Evolutionary conservation across 495 filamentous ascomycete species (phyloP), one percentile per base, ranked within the genome.

Genomic region (Tricharina praecox): DNA sequence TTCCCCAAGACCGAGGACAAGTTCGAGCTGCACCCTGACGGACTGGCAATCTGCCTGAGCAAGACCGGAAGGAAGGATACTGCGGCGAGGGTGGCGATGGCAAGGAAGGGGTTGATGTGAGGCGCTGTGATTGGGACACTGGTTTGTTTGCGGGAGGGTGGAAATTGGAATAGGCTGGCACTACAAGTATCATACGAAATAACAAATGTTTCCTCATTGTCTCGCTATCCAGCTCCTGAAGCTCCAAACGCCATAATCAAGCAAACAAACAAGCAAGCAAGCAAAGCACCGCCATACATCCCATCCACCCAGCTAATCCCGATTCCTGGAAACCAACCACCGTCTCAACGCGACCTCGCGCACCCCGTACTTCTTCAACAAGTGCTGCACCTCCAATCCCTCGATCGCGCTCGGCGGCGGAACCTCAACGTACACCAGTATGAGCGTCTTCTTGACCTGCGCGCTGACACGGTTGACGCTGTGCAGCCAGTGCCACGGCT

Each of bases 401-500:
- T 71, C 65, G 41, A 63, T 62, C 24, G 63, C 59, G 13, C 62
- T 44, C 3, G 87, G 85, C 8, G 81, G 73, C 5, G 92, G 92
- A 10, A 96, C 69, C 50, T 99, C 88, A 1, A 96, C 88, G 61
- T 88, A 99, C 48, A 77, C 76, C 10, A 96, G 56, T 26, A 95
- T 77, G 52, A 96, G 57, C 11, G 73, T 90, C 70, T 99, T 99
- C 55, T 77, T 72, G 4, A 93, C 90, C 53, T 87, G 82, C 5
- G 73, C 74, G 50, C 93, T 79, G n/a, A 96, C 86, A 11, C 90
- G 76, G 57, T 93, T 93, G 32, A 93, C 72, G 33, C 82, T 79
- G 67, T 93, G 86, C 47, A 96, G 63, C 87, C 85, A 94, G 68
- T 82, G 81, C 90, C 92, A 96, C 64, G 43, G 68, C 63, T 21